phyloP scores from a whole-genome alignment of 768 basidiomycete genomes.

The Boletus barrowsii region DNA sequence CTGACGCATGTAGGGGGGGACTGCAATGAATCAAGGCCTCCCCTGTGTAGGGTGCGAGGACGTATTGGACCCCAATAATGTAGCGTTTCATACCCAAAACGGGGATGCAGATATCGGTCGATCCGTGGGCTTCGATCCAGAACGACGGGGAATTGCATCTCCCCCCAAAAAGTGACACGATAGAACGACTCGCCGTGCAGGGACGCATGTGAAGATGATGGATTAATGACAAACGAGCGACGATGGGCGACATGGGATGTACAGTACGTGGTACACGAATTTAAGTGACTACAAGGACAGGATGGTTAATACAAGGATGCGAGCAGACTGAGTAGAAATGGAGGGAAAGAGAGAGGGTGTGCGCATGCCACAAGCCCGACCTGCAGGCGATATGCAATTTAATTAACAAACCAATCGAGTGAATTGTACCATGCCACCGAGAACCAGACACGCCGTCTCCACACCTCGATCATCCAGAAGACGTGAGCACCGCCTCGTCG shows the following conservation, averaged over 20 bases:
- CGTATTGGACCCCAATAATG: too few species aligned
- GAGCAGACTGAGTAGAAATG: neutral
- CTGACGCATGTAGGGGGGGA: too few species aligned
- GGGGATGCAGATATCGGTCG: too few species aligned
- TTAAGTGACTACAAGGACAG: neutral
- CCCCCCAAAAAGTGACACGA: too few species aligned
- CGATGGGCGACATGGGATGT: neutral
- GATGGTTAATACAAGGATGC: neutral
- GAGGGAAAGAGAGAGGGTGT: neutral
- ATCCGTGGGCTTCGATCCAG: too few species aligned
- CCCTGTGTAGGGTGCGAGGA: too few species aligned
- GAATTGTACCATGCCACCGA: neutral
- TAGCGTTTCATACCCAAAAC: too few species aligned
- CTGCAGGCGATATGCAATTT: slow-evolving; percentile 1
- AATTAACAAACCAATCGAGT: neutral
- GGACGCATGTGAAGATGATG: neutral
- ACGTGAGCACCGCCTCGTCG: slow-evolving; percentile 12
- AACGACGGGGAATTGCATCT: too few species aligned
- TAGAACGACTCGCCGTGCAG: neutral
- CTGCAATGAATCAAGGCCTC: too few species aligned
- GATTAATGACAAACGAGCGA: neutral
- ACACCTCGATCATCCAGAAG: slow-evolving; percentile 12
- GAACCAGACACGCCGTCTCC: slow-evolving; percentile 16
- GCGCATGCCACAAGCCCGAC: neutral
- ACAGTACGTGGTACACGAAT: neutral